Base-by-base conservation (phyloP, 805 yeast genomes). In the Yarrowia bubula region DNA sequence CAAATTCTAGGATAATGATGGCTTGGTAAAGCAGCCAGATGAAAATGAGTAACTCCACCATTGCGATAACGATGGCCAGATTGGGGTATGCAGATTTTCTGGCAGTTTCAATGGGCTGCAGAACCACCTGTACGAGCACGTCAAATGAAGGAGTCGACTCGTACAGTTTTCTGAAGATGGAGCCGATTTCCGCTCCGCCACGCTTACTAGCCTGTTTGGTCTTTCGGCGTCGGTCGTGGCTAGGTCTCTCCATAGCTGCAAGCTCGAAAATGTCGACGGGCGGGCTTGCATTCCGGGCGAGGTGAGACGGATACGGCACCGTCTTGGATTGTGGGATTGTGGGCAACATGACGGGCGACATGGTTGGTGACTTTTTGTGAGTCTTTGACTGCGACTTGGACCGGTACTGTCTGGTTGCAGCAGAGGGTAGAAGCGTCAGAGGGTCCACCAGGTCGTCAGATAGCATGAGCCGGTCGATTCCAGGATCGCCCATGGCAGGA, bases 1-100 rank as follows among this genome's bases (percentile, higher is more conserved):
- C 66, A 22, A 58, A 64, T 35, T 69, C 69, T 3, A 69, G 15
- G 9, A 68, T 28, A 14, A 61, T 39, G 9, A 69, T 44, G 9
- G 62, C 66, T 17, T 66, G 64, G 65, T 69, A 69, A 11, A 55
- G 37, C n/a, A 65, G 37, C 61, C 66, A 58, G 51, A 69, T 62
- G 35, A 65, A 39, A 7, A 67, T 18, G 17, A 68, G 53, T 17
- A 69, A 35, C 60, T 67, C 71, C n/a, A 58, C 18, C 42, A 37
- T 8, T 7, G 64, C 64, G 33, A 58, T 35, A 6, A 17, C 22
- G 8, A 58, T 43, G 3, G 51, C 64, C 32, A 44, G 22, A 8
- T 43, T 43, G 42, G 64, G 64, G 22, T 18, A 43, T 11, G 33
- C 18, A 10, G 64, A 58, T 22, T 10, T 18, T 33, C 51, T 35